A percentile compares a stretch with the other conserved stretches of the same genome.
Conservation (phyloP, 805 yeast genomes). For the Starmerella sirachaensis region DNA sequence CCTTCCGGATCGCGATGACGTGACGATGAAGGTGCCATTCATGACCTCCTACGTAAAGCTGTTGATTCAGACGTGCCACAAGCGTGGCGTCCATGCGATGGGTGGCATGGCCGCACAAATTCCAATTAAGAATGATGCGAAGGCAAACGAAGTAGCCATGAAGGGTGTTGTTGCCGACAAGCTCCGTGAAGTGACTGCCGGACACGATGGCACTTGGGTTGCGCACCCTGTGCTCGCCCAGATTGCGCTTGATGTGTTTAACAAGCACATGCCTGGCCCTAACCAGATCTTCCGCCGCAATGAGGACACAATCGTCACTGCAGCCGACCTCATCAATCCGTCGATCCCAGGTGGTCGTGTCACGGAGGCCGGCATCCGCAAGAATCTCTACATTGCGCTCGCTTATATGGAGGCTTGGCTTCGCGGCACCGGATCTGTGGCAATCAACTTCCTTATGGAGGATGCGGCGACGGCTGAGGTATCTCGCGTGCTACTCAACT, state of each 20-base stretch:
- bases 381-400: conserved; percentile 51
- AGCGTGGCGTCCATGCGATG: conserved; percentile 63
- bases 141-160: conserved; percentile 51
- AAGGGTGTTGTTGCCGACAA: conserved; percentile 57
- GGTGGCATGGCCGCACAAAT: conserved; percentile 75
- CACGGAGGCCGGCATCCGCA: conserved; percentile 55
- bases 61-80: conserved; percentile 56
- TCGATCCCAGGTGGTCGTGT: conserved; percentile 45
- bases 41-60: conserved; percentile 56
- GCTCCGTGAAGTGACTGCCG: conserved; percentile 53
- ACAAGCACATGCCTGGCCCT: conserved; percentile 64
- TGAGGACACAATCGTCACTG: conserved; percentile 40
- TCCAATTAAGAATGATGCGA: conserved; percentile 54
- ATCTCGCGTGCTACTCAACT: conserved; percentile 60
- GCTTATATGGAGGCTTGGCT: conserved; percentile 68
- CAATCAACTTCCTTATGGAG: conserved; percentile 65
- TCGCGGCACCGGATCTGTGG: conserved; percentile 59
- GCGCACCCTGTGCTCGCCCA: conserved; percentile 64
- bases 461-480: conserved; percentile 73
- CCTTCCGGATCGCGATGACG: conserved; percentile 59
- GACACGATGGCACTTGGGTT: conserved; percentile 70
- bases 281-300: conserved; percentile 50
- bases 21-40: conserved; percentile 57
- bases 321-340: conserved; percentile 51
- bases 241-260: conserved; percentile 54